These are phyloP conservation scores for Melampsora americana DNA, from an alignment of 1,284 basidiomycete genomes.

Conservation along the genomic window DNA sequence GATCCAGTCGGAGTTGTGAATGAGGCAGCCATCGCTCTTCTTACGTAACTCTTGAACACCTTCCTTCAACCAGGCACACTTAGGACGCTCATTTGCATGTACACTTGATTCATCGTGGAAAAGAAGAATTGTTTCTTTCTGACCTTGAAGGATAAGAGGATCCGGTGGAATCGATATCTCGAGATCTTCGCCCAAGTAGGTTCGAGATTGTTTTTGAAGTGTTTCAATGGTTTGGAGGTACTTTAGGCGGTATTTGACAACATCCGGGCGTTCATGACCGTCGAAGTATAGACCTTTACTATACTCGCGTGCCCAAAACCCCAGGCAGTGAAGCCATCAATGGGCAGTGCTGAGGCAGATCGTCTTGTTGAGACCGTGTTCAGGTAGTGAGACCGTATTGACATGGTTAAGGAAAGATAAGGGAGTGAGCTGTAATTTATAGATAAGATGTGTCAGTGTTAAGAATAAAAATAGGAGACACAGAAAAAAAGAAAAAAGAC, in stretches of 20 bases:
- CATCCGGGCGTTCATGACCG: constrained; percentile 9
- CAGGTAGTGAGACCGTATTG: background rate
- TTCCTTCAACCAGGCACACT: background rate
- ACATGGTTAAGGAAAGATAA: constrained; percentile 2
- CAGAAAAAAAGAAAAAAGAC: background rate
- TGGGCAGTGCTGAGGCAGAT: background rate
- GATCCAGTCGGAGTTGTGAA: constrained; percentile 13
- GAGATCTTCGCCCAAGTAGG: constrained; percentile 6
- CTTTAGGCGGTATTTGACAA: background rate
- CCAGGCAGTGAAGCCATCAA: background rate
- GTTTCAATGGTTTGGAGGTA: background rate
- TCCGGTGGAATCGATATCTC: background rate
- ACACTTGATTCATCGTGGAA: constrained; percentile 14
- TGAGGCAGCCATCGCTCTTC: background rate
- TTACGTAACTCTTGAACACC: background rate
- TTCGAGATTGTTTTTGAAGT: constrained; percentile 1
- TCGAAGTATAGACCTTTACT: constrained; percentile 8
- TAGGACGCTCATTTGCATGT: constrained; percentile 15
- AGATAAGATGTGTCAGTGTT: background rate
- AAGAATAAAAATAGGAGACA: background rate
- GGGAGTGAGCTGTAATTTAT: constrained; percentile 11
- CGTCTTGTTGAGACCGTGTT: background rate
- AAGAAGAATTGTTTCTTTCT: background rate
- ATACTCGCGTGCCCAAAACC: constrained; percentile 2
- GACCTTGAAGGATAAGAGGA: background rate